phyloP scores from a whole-genome alignment of 75 land plant genomes.

The Ceratopteris richardii region DNA sequence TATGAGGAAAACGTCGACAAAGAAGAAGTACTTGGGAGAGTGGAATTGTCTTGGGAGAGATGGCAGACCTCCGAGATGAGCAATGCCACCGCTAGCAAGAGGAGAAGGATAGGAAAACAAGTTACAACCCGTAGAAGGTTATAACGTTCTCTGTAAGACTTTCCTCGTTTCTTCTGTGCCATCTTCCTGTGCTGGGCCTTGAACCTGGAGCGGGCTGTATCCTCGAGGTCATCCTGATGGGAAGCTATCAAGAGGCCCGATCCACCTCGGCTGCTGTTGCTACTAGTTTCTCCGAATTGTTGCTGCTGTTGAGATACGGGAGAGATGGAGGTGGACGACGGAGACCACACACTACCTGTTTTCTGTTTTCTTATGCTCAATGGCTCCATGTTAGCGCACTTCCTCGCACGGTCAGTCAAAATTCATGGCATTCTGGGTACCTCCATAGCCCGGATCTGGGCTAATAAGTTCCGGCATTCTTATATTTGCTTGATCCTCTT shows the following conservation, averaged over 20 bases:
- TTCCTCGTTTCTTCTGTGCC: neutral
- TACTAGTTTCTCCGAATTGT: no score
- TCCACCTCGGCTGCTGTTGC: neutral
- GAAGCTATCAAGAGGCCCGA: neutral
- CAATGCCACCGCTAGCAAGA: neutral
- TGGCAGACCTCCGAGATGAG: conserved; percentile 4
- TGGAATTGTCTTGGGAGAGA: neutral
- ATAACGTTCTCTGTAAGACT: no score
- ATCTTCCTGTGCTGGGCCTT: neutral
- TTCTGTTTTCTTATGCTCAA: neutral
- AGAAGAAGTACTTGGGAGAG: conserved; percentile 4
- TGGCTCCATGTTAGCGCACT: neutral
- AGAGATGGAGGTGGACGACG: neutral
- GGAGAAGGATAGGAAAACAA: neutral
- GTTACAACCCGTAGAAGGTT: neutral
- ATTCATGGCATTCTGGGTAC: no score
- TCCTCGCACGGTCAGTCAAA: no score
- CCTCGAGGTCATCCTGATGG: neutral
- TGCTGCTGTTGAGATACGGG: no score
- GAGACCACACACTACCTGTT: neutral
- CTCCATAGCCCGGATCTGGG: no score
- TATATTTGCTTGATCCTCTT: no score
- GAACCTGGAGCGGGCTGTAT: neutral
- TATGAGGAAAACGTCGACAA: neutral
- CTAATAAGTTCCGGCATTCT: no score